phyloP scores from a whole-genome alignment of 805 yeast genomes.

The Spathaspora boniae region DNA sequence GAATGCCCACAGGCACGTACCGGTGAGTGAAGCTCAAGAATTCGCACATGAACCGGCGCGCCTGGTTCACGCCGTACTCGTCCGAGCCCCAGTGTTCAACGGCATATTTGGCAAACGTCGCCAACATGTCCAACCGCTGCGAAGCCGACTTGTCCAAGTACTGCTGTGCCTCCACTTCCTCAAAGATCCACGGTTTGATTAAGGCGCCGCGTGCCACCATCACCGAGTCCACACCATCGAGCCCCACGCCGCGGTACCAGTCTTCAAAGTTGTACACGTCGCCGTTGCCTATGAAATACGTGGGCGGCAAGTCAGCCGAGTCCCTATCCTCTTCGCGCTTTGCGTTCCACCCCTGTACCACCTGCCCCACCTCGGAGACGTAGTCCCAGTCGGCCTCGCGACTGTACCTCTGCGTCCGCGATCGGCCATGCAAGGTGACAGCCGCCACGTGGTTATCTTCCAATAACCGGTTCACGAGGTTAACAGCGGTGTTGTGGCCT shows the following conservation, averaged over 20 bases:
- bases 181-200: slow-evolving; percentile 98
- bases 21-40: slow-evolving; percentile 91
- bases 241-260: slow-evolving; percentile 70
- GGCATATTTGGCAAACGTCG: slow-evolving; percentile 71
- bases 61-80: slow-evolving; percentile 83
- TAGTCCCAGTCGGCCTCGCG: slow-evolving; percentile 92
- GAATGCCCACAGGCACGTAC: slow-evolving; percentile 89
- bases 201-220: slow-evolving; percentile 98
- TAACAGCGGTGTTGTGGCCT: slow-evolving; percentile 80
- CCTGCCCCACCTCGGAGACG: slow-evolving; percentile 66
- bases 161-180: slow-evolving; percentile 87
- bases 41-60: slow-evolving; percentile 91
- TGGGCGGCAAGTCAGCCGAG: slow-evolving; percentile 51
- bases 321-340: slow-evolving; percentile 60
- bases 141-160: slow-evolving; percentile 86
- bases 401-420: slow-evolving; percentile 94
- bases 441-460: slow-evolving; percentile 83
- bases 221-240: slow-evolving; percentile 79
- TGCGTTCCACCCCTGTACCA: slow-evolving; percentile 58
- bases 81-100: slow-evolving; percentile 98
- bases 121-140: slow-evolving; percentile 78
- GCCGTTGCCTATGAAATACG: slow-evolving; percentile 92
- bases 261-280: slow-evolving; percentile 85
- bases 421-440: slow-evolving; percentile 91
- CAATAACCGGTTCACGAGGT: slow-evolving; percentile 66